Base-by-base conservation (phyloP, 441 rosid species). In the Gossypium davidsonii region DNA sequence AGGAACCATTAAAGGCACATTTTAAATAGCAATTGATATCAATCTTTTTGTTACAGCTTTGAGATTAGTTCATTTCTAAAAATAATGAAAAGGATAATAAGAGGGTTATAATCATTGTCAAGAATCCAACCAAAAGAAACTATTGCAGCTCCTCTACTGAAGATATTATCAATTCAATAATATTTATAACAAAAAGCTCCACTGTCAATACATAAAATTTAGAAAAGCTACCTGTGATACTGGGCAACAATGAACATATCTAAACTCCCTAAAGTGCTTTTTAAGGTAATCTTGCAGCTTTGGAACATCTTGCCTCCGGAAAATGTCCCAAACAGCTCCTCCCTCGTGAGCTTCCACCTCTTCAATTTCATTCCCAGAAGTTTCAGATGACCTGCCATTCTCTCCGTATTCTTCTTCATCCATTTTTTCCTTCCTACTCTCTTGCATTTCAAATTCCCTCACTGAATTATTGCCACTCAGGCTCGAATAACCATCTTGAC, bases 301-400 rank as follows among this genome's bases (percentile, higher is more conserved):
- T 14, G 89, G 83, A 76, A 84, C 86, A 85, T 92, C 98, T 85
- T 90, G 75, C 77, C 92, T 85, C 64, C 97, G 89, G 70, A 92
- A 94, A 76, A 94, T 88, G 78, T 94, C 98, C 97, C 98, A 94
- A 6, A 90, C 73, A 69, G 97, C 97, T 76, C 94, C 94, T 69
- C 86, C 92, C 14, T 85, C 87, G 46, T 58, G 53, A 71, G 48
- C 75, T 57, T 79, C 74, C 17, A 21, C 31, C 23, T 63, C 72
- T 58, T 73, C 83, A 49, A 31, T 74, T 70, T 72, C 71, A 79
- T 69, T 52, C 73, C 56, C 73, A 39, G 73, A 23, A 67, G 31
- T 56, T 57, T 67, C 66, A 63, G 73, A 64, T 15, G 59, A 51
- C 37, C 60, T 77, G 51, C 52, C 64, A 52, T 20, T 73, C 53